phyloP scores from a whole-genome alignment of 345 rosid species.

The Aquilaria sinensis region DNA sequence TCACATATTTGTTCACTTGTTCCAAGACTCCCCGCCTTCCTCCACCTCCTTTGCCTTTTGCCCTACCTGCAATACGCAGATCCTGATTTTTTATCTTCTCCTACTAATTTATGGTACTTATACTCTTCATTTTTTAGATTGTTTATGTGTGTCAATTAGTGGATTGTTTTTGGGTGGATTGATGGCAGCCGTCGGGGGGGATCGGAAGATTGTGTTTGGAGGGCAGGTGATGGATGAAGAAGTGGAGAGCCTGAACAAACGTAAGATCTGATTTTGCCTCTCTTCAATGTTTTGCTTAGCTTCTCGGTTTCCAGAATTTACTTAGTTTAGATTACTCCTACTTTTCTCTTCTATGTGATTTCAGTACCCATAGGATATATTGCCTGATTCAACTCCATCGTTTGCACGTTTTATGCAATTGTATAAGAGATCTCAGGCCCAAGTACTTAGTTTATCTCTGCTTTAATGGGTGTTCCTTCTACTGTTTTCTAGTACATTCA shows the following conservation, averaged over 20 bases:
- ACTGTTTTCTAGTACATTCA: too few species aligned
- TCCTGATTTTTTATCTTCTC: conserved; percentile 4
- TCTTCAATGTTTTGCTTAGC: neutral
- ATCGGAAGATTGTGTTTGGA: conserved; percentile 94
- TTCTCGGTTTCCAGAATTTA: too few species aligned
- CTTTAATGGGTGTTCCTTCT: too few species aligned
- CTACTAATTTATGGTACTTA: neutral
- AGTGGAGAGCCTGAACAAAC: conserved; percentile 72
- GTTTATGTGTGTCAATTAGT: neutral
- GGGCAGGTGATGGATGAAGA: conserved; percentile 98
- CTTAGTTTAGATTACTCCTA: too few species aligned
- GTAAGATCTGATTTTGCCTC: conserved; percentile 41
- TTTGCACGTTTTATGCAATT: too few species aligned
- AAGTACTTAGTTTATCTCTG: too few species aligned
- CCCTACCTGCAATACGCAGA: conserved; percentile 71
- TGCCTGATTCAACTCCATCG: too few species aligned
- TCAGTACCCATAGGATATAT: too few species aligned
- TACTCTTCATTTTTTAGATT: too few species aligned
- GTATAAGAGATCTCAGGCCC: too few species aligned
- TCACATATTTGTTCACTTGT: conserved; percentile 91
- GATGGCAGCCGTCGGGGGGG: conserved; percentile 83
- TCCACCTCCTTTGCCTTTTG: conserved; percentile 35
- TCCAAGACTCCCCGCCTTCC: conserved; percentile 50
- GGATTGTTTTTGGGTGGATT: conserved; percentile 8
- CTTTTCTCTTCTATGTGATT: too few species aligned